These are phyloP conservation scores for Vigna radiata DNA, from an alignment of 306 rosid genomes.

Conservation along the genomic window DNA sequence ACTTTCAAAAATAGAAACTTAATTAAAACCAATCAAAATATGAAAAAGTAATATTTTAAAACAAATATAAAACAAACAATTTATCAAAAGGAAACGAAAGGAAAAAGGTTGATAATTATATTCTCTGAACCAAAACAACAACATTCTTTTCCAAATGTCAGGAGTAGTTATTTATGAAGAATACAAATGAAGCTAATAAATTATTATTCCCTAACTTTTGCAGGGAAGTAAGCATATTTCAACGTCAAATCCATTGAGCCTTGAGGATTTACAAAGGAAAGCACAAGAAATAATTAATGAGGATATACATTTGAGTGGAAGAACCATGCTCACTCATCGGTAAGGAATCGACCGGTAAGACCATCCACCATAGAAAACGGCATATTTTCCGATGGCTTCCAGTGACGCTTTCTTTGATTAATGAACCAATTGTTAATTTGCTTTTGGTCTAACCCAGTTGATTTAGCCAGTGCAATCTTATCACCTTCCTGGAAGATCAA, in stretches of 20 bases:
- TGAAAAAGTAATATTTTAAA: no score
- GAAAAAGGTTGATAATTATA: neutral
- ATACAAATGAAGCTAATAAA: conserved; percentile 37
- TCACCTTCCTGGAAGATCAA: conserved; percentile 68
- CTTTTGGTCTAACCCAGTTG: conserved; percentile 87
- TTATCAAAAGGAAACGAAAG: neutral
- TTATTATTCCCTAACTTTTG: conserved; percentile 28
- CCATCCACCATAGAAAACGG: conserved; percentile 66
- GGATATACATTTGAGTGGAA: conserved; percentile 30
- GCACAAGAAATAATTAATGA: conserved; percentile 28
- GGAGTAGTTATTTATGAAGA: conserved; percentile 30
- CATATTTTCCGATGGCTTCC: conserved; percentile 86
- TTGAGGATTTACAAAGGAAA: conserved; percentile 48
- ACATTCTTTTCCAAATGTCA: neutral
- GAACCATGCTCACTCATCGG: conserved; percentile 45
- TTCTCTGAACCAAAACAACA: neutral
- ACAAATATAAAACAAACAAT: no score
- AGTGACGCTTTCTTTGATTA: conserved; percentile 84
- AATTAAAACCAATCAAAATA: no score
- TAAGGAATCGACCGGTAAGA: conserved; percentile 55
- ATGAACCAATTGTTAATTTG: conserved; percentile 94
- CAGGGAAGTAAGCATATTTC: conserved; percentile 27
- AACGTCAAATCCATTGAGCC: conserved; percentile 32
- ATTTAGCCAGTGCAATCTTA: conserved; percentile 70
- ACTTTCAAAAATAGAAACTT: no score